These are phyloP conservation scores for Penicillium sp. DNA, from an alignment of 2,329 filamentous ascomycete genomes.

Conservation along the genomic window DNA sequence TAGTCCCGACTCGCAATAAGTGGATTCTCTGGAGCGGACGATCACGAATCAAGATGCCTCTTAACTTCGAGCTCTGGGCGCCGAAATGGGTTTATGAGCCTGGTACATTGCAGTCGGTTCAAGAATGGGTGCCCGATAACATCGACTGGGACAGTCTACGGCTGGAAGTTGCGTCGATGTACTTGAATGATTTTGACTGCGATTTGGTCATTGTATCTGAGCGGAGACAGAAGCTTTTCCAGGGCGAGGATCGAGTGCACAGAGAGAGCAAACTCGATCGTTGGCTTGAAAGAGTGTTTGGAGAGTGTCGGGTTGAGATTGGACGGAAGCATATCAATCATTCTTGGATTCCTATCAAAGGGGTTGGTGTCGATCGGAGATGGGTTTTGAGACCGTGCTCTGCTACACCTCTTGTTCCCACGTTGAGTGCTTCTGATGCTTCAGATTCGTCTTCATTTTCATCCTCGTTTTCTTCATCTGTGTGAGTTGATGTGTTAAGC, in stretches of 20 bases:
- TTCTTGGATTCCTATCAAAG: slow-evolving; percentile 8
- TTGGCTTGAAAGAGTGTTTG: background rate
- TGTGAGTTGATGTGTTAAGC: background rate
- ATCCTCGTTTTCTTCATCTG: background rate
- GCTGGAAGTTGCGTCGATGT: slow-evolving; percentile 9
- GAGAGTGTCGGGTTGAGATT: slow-evolving; percentile 5
- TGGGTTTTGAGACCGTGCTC: slow-evolving; percentile 7
- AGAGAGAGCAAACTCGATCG: slow-evolving; percentile 7
- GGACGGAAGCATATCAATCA: slow-evolving; percentile 7
- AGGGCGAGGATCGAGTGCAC: slow-evolving; percentile 6
- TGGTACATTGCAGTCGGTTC: background rate
- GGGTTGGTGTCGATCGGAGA: slow-evolving; percentile 6
- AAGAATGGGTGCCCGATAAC: slow-evolving; percentile 7
- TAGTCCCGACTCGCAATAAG: slow-evolving; percentile 9
- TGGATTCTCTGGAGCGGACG: slow-evolving; percentile 10
- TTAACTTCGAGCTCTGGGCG: slow-evolving; percentile 8
- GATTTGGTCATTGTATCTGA: slow-evolving; percentile 9
- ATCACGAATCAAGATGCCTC: slow-evolving; percentile 4
- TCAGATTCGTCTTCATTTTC: background rate
- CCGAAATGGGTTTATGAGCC: slow-evolving; percentile 11
- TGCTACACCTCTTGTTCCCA: slow-evolving; percentile 11
- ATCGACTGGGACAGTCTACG: slow-evolving; percentile 13
- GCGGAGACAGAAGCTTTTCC: slow-evolving; percentile 6
- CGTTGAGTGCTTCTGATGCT: background rate
- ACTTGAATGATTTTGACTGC: slow-evolving; percentile 9